Evolutionary conservation across 1,139 yeast genomes (phyloP).

Genomic region (Nakaseomyces nivariensis): DNA sequence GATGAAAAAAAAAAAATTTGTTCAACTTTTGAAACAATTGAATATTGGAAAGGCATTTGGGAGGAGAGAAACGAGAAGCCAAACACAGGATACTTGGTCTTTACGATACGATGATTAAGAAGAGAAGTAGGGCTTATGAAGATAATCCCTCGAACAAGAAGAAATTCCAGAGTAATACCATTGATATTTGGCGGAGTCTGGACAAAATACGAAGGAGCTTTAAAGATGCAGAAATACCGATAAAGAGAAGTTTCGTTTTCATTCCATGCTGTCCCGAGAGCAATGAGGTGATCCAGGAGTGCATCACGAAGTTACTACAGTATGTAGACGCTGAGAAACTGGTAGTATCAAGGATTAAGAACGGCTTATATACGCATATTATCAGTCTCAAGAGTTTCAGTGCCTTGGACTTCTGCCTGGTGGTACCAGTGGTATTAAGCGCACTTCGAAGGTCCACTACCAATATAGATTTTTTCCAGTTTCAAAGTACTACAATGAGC

Average conservation of each 20-base stretch:
- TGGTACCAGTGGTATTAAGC: constrained; percentile 15
- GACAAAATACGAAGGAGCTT: constrained; percentile 14
- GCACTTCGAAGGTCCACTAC: constrained; percentile 11
- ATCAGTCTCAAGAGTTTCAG: constrained; percentile 14
- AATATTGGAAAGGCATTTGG: no score
- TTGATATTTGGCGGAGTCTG: constrained; percentile 17
- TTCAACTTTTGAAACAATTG: no score
- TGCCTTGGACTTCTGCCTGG: constrained; percentile 19
- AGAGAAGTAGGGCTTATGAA: neutral
- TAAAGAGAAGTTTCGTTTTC: constrained; percentile 17
- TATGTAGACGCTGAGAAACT: constrained; percentile 13
- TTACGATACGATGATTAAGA: neutral
- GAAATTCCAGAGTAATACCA: neutral
- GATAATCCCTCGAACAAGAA: neutral
- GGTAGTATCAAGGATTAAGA: constrained; percentile 2
- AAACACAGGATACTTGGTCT: no score
- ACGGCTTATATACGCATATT: neutral
- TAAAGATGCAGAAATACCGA: constrained; percentile 8
- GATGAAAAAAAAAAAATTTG: no score
- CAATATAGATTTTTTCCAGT: constrained; percentile 7
- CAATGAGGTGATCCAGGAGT: constrained; percentile 5
- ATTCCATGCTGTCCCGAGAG: constrained; percentile 7
- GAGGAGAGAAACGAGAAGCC: no score
- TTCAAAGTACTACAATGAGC: constrained; percentile 10
- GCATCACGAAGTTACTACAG: constrained; percentile 12